Evolutionary conservation across 495 filamentous ascomycete genomes (phyloP).

Genomic region (Tricharina praecox): DNA sequence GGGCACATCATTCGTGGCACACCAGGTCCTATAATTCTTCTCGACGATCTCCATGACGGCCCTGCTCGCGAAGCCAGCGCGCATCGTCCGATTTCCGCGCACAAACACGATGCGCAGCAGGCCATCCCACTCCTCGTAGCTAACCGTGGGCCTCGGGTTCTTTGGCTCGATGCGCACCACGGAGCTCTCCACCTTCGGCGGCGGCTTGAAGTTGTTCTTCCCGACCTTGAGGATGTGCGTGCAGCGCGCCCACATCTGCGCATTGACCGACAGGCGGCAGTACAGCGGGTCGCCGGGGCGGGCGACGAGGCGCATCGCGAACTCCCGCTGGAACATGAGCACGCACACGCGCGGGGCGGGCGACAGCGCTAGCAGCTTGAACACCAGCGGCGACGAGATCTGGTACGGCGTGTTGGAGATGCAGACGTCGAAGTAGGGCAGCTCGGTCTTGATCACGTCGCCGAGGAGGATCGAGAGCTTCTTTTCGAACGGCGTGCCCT

Average conservation of each 20-base stretch:
- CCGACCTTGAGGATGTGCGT: constrained; percentile 73
- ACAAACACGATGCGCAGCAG: constrained; percentile 71
- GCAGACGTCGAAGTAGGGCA: constrained; percentile 78
- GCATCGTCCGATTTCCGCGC: constrained; percentile 52
- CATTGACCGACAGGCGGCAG: constrained; percentile 71
- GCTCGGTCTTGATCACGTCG: constrained; percentile 80
- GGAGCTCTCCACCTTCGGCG: constrained; percentile 73
- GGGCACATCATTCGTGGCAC: constrained; percentile 60
- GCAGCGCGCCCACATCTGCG: constrained; percentile 83
- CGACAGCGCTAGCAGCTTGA: constrained; percentile 70
- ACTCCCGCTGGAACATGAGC: constrained; percentile 80
- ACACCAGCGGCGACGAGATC: constrained; percentile 78
- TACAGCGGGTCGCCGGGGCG: constrained; percentile 69
- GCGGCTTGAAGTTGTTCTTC: constrained; percentile 86
- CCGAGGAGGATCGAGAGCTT: constrained; percentile 71
- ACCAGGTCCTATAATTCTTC: constrained; percentile 75
- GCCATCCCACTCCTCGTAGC: constrained; percentile 90
- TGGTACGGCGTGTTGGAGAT: constrained; percentile 91
- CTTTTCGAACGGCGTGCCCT: constrained; percentile 65
- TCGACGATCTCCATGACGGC: constrained; percentile 69
- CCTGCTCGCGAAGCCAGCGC: constrained; percentile 58
- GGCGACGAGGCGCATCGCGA: constrained; percentile 59
- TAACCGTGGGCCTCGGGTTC: constrained; percentile 63
- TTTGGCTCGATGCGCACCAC: constrained; percentile 67
- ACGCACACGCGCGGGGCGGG: constrained; percentile 61